phyloP scores from a whole-genome alignment of 73 alveolate genomes.

The Symbiodinium natans region DNA sequence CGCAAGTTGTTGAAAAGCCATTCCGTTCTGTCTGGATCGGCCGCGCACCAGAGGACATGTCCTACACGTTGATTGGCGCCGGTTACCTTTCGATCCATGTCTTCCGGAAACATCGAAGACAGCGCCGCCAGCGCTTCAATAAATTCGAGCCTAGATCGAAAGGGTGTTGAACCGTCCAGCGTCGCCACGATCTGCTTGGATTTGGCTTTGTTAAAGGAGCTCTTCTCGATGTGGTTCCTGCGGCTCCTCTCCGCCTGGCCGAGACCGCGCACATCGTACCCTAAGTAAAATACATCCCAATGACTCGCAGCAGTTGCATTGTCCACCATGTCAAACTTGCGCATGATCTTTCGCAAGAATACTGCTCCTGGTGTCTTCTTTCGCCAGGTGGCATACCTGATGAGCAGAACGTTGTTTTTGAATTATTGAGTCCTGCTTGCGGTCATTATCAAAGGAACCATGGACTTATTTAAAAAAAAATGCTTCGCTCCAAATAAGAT shows the following conservation, averaged over 20 bases:
- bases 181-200: not conserved
- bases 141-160: not conserved
- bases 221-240: too few relatives aligned
- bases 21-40: constrained; percentile 14
- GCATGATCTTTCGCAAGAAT: not conserved
- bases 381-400: constrained; percentile 1
- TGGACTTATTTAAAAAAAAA: not conserved
- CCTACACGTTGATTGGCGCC: not conserved
- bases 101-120: not conserved
- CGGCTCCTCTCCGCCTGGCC: not conserved
- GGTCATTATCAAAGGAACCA: not conserved
- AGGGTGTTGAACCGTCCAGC: not conserved
- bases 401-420: too few relatives aligned
- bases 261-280: not conserved
- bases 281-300: not conserved
- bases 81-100: not conserved
- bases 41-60: constrained; percentile 7
- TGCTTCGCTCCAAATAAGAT: not conserved
- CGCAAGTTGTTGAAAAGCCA: constrained; percentile 30
- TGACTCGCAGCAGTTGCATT: not conserved
- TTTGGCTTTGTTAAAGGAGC: too few relatives aligned
- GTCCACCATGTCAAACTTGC: not conserved
- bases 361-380: not conserved
- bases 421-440: not conserved
- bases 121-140: constrained; percentile 6